Conservation (phyloP, 1,284 basidiomycete genomes). For the Lentinula novae-zelandiae region DNA sequence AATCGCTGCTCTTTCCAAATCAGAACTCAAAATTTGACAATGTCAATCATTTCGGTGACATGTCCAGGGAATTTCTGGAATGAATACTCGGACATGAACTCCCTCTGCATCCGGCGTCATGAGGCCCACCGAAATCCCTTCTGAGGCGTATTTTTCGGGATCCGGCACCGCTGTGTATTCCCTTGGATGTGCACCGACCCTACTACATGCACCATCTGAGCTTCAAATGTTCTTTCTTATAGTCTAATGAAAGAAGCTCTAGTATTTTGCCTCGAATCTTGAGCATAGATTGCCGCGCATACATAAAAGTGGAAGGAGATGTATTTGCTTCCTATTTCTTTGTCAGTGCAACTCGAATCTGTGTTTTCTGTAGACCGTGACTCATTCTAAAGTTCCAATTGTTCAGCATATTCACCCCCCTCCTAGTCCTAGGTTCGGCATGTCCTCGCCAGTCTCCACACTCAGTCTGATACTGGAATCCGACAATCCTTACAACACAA, state of each 20-base stretch:
- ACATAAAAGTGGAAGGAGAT: background rate
- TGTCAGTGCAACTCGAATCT: background rate
- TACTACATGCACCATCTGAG: conserved; percentile 6
- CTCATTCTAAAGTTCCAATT: background rate
- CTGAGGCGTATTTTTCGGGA: background rate
- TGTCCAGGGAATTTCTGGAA: background rate
- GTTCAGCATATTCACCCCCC: background rate
- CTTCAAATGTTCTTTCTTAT: conserved; percentile 4
- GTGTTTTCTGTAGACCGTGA: background rate
- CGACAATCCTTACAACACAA: conserved; percentile 43
- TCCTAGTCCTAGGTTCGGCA: background rate
- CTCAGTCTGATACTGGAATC: conserved; percentile 32
- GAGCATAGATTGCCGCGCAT: conserved; percentile 6
- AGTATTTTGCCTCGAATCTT: background rate
- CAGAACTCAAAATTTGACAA: background rate
- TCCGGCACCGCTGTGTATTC: background rate
- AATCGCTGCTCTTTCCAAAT: background rate
- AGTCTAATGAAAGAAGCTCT: conserved; percentile 6
- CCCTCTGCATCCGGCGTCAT: conserved; percentile 2
- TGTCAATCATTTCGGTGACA: conserved; percentile 7
- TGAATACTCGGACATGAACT: background rate
- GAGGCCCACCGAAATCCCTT: background rate
- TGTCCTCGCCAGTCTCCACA: background rate
- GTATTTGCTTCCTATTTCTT: background rate
- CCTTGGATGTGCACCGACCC: background rate